These are phyloP conservation scores for Hypsizygus ulmarius DNA, from an alignment of 1,284 basidiomycete species.

Conservation along the genomic window DNA sequence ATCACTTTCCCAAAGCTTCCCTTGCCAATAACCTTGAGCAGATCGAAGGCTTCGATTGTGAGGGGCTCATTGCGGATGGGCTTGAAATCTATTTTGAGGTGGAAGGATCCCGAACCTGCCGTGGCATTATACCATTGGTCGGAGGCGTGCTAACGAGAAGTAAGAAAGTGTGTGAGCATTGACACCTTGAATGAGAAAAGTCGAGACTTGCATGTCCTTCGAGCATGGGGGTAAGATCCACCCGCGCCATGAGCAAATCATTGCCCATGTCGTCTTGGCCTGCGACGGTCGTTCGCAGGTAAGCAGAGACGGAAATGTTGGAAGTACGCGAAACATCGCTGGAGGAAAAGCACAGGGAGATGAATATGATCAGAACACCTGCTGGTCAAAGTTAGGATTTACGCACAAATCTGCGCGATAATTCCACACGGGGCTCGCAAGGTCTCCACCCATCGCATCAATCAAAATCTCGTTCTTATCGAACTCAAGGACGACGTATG, in stretches of 20 bases:
- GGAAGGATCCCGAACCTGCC: constrained; percentile 88
- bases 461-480: constrained; percentile 99
- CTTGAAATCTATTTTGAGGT: constrained; percentile 94
- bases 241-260: constrained; percentile 82
- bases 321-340: constrained; percentile 88
- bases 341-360: constrained; percentile 9
- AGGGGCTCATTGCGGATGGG: constrained; percentile 79
- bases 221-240: constrained; percentile 87
- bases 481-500: constrained; percentile 96
- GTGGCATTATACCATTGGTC: constrained; percentile 89
- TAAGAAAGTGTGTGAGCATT: constrained; percentile 5
- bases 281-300: constrained; percentile 72
- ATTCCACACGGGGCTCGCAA: constrained; percentile 87
- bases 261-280: constrained; percentile 87
- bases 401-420: constrained; percentile 94
- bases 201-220: constrained; percentile 64
- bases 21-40: constrained; percentile 98
- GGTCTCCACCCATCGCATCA: constrained; percentile 92
- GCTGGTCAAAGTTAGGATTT: not conserved
- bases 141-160: constrained; percentile 53
- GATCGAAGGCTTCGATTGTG: constrained; percentile 94
- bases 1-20: constrained; percentile 98
- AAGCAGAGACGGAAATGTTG: constrained; percentile 87
- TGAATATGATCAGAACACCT: constrained; percentile 1
- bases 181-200: not conserved